Evolutionary conservation across 805 yeast species (phyloP), one percentile per base, ranked within the genome.

Genomic region (Lachancea cidri): DNA sequence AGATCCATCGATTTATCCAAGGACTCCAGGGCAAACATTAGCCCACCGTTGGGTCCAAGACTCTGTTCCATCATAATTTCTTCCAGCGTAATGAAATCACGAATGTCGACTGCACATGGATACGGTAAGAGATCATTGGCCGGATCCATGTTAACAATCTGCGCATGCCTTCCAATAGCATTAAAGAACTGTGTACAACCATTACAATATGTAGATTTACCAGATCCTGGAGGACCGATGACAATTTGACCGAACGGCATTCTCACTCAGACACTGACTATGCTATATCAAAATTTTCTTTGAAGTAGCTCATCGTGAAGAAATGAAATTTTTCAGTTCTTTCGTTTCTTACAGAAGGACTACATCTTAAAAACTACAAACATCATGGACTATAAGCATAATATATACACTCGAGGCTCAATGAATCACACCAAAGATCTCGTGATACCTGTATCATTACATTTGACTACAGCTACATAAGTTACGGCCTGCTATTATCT

Each of bases 141-240:
- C 1, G 98, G 98, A 58, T 93, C 99, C 48, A 93, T 72, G 57
- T 93, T 93, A 16, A 93, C 69, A 2, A 93, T 74, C n/a, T 86
- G 72, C 36, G 85, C 79, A 53, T 86, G 83, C 45, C 99, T 70
- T 4, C 99, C 99, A 38, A 94, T 88, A 1, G 98, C 96, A 45
- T 85, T 83, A 53, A 91, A 73, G 62, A 93, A 93, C 67, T 93
- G 98, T 48, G 76, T 76, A 79, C 91, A 79, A 33, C 98, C 99
- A 60, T 80, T 71, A 61, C 97, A 89, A 60, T 86, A 93, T 0
- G 98, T 94, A 0, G 96, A 86, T 57, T 93, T 93, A 1, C 99
- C 99, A 0, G 95, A 76, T 1, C 98, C 99, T 0, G 99, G 99
- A 0, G 98, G 98, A 0, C 99, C 99, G 29, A 93, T 87, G 7